phyloP scores from a whole-genome alignment of 2,329 filamentous ascomycete species.

The Aspergillus fischeri region DNA sequence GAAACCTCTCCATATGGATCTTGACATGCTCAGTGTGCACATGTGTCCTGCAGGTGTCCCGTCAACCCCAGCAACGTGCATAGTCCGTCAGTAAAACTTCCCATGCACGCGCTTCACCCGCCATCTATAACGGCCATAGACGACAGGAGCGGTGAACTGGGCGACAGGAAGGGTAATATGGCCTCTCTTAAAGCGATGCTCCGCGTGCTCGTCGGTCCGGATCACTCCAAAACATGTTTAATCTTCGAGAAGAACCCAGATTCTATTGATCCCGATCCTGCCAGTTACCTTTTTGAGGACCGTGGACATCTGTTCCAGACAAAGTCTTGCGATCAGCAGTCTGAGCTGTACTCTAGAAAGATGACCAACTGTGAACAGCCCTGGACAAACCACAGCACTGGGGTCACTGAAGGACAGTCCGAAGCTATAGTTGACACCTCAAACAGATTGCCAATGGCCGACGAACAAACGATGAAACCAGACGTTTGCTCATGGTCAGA shows the following conservation, averaged over 20 bases:
- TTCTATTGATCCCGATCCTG: constrained; percentile 1
- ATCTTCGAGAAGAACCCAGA: constrained; percentile 5
- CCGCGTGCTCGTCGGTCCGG: constrained; percentile 10
- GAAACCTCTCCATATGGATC: constrained; percentile 21
- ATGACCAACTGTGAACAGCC: not conserved
- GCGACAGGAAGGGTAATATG: constrained; percentile 6
- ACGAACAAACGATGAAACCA: constrained; percentile 1
- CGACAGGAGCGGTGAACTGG: constrained; percentile 25
- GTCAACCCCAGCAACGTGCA: constrained; percentile 19
- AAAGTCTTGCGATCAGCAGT: constrained; percentile 2
- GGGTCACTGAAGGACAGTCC: not conserved
- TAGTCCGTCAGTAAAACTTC: constrained; percentile 8
- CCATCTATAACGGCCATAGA: constrained; percentile 5
- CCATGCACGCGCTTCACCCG: constrained; percentile 5
- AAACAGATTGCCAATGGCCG: constrained; percentile 3
- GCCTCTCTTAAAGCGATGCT: constrained; percentile 18
- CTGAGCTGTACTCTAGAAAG: not conserved
- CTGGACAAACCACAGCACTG: constrained; percentile 4
- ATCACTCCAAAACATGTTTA: constrained; percentile 5
- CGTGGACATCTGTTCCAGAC: not conserved
- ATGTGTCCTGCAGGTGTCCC: constrained; percentile 26
- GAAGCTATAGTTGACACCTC: constrained; percentile 1
- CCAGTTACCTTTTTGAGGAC: not conserved
- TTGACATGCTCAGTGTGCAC: constrained; percentile 13
- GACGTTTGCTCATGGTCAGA: constrained; percentile 7